Percentiles rank a stretch among this genome's conserved stretches.
These are phyloP conservation scores for Aureobasidium sp. DNA, from an alignment of 2,329 filamentous ascomycete genomes.

Conservation along the genomic window DNA sequence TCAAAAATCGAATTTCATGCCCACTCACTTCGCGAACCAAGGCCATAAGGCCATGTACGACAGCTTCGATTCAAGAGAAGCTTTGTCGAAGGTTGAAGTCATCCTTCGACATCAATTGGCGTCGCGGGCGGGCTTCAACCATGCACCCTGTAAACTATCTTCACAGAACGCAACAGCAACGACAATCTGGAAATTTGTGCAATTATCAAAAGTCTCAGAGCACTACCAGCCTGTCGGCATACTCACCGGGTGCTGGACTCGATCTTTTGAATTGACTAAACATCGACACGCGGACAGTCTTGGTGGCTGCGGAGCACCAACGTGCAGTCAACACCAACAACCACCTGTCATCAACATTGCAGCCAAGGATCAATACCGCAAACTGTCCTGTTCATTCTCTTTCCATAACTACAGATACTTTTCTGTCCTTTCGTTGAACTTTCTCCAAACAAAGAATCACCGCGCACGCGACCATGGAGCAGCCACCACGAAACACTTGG, in stretches of 20 bases:
- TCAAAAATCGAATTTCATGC: neutral
- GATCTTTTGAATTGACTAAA: neutral
- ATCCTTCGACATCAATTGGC: neutral
- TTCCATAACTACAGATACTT: neutral
- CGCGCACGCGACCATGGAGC: slow-evolving; percentile 12
- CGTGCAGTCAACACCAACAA: neutral
- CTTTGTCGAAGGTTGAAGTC: neutral
- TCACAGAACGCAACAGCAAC: neutral
- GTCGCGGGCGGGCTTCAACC: neutral
- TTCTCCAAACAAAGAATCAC: neutral
- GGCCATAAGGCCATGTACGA: too few relatives aligned
- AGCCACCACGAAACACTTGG: slow-evolving; percentile 7
- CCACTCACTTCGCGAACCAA: too few relatives aligned
- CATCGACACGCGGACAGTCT: neutral
- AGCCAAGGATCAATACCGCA: neutral
- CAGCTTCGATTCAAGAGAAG: neutral
- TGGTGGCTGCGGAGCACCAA: neutral
- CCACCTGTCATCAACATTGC: neutral
- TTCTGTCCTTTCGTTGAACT: too few relatives aligned
- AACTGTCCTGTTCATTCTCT: neutral
- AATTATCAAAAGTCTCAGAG: neutral
- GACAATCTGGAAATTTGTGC: neutral
- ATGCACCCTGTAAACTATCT: neutral
- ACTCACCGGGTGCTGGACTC: neutral
- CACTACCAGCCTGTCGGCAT: too few relatives aligned